Evolutionary conservation across 2,329 filamentous ascomycete species (phyloP).

Genomic region (Acarospora socialis): DNA sequence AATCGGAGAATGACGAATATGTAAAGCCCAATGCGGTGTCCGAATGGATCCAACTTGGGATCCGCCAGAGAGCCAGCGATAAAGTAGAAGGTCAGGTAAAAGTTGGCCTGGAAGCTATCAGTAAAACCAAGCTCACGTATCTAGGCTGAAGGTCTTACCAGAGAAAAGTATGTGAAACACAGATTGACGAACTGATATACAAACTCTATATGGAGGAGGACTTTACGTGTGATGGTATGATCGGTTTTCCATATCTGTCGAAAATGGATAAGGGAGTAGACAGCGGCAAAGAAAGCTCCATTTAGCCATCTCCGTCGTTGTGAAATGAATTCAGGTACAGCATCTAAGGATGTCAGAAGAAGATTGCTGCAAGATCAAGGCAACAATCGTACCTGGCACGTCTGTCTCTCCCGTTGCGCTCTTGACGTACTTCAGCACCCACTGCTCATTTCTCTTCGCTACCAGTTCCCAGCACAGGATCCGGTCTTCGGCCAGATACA

Average conservation of each 20-base stretch:
- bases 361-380: not conserved
- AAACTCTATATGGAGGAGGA: conserved; percentile 88
- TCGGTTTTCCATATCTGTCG: conserved; percentile 86
- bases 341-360: conserved; percentile 39
- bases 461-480: conserved; percentile 98
- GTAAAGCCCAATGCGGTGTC: conserved; percentile 66
- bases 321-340: conserved; percentile 92
- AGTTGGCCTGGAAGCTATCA: conserved; percentile 52
- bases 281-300: conserved; percentile 94
- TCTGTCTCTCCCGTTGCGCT: conserved; percentile 94
- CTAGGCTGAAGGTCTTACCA: conserved; percentile 30
- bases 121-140: conserved; percentile 10
- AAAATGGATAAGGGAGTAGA: conserved; percentile 93
- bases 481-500: conserved; percentile 97
- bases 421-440: conserved; percentile 97
- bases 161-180: conserved; percentile 91
- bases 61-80: conserved; percentile 82
- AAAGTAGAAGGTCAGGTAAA: conserved; percentile 98
- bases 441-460: conserved; percentile 83
- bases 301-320: conserved; percentile 96
- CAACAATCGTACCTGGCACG: conserved; percentile 60
- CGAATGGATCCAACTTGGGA: conserved; percentile 71
- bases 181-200: conserved; percentile 88
- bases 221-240: conserved; percentile 76
- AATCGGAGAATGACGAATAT: conserved; percentile 84